These are phyloP conservation scores for Aspergillus ustus DNA, from an alignment of 2,329 filamentous ascomycete species.

Conservation along the genomic window DNA sequence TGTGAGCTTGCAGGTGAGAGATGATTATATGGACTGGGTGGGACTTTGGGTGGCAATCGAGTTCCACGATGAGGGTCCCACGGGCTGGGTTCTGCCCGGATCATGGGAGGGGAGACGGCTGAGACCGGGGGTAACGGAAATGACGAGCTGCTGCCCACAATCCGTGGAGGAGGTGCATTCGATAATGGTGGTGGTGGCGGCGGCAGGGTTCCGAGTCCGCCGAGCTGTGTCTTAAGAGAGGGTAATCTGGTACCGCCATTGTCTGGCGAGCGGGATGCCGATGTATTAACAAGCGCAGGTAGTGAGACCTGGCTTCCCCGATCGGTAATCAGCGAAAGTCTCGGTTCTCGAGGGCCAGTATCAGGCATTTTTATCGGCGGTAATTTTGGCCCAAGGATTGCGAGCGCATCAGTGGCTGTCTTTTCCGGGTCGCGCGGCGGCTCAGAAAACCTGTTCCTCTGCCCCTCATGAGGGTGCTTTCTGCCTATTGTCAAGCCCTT, in stretches of 20 bases:
- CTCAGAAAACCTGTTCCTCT: neutral
- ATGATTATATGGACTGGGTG: constrained; percentile 42
- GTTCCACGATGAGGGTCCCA: constrained; percentile 38
- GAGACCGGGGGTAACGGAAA: constrained; percentile 29
- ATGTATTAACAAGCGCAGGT: constrained; percentile 45
- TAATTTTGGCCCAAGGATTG: neutral
- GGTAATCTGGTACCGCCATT: constrained; percentile 39
- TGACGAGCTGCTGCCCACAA: constrained; percentile 30
- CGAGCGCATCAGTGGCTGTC: neutral
- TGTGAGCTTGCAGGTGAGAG: constrained; percentile 46
- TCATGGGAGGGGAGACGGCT: constrained; percentile 31
- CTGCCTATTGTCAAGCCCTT: neutral
- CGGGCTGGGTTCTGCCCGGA: constrained; percentile 31
- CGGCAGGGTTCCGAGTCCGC: constrained; percentile 29
- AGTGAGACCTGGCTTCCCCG: constrained; percentile 40
- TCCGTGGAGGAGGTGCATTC: constrained; percentile 31
- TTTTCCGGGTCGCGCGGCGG: neutral
- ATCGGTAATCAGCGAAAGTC: constrained; percentile 35
- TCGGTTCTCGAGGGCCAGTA: constrained; percentile 35
- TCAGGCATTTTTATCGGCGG: neutral
- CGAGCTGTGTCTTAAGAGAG: constrained; percentile 46
- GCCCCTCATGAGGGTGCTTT: neutral
- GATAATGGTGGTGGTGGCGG: constrained; percentile 22
- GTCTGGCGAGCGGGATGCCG: constrained; percentile 40
- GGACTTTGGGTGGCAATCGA: constrained; percentile 37